Base-by-base conservation (phyloP, 139 green algal genomes). In the Chlorella sp. region DNA sequence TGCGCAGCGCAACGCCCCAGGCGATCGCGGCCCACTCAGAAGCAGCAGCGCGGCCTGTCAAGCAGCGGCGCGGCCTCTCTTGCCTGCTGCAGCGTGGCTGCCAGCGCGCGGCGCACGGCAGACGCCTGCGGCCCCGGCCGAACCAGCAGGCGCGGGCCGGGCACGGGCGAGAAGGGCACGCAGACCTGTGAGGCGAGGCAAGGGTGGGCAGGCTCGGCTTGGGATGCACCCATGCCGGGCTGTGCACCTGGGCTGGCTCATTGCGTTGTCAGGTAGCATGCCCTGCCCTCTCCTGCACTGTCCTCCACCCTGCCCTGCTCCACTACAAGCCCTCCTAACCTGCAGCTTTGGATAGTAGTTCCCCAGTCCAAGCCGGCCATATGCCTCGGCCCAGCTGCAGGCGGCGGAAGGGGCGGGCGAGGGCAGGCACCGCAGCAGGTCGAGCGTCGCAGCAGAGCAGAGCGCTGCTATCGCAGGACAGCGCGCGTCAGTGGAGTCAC, bases 191-290 rank as follows among this genome's bases (percentile, higher is more conserved):
- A n/a, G n/a, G n/a, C n/a, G n/a, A n/a, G n/a, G n/a, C n/a, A n/a
- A n/a, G n/a, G n/a, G n/a, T n/a, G n/a, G 95, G 94, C 48, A 98
- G 87, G 82, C 98, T 98, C 5, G 94, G 94, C 61, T 98, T 97
- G 82, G 97, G 97, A 36, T 42, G 23, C 23, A 80, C 43, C 29
- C 82, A 84, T 50, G 36, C 6, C n/a, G 59, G 40, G 29, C 53
- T 40, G 19, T 81, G 29, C 35, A 73, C 41, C 38, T 55, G 23
- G 25, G 81, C 71, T 69, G n/a, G n/a, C n/a, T n/a, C n/a, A n/a
- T n/a, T n/a, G n/a, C n/a, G n/a, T n/a, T n/a, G n/a, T n/a, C n/a
- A n/a, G n/a, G n/a, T n/a, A n/a, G n/a, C n/a, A n/a, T n/a, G n/a
- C n/a, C n/a, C n/a, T n/a, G n/a, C n/a, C n/a, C n/a, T n/a, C n/a